Evolutionary conservation across 2,329 filamentous ascomycete species (phyloP).

Genomic region (Diaporthe velutina): DNA sequence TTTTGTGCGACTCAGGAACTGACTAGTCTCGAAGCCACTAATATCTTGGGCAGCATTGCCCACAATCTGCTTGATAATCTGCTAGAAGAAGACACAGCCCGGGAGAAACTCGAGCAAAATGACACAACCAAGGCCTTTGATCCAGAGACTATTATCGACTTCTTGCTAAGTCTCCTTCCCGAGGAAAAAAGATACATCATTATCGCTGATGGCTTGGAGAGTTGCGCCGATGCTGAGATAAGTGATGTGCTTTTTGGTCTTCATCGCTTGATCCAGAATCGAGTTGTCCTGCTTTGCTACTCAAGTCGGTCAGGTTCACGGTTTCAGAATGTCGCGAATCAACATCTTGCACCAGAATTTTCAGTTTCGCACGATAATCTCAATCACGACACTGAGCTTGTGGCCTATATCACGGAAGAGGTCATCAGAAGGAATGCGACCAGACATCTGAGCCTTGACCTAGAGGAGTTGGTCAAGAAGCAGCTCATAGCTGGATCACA

Average conservation of each 20-base stretch:
- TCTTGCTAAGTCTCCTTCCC: conserved; percentile 5
- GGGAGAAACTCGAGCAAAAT: background rate
- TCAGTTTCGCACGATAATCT: background rate
- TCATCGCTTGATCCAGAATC: background rate
- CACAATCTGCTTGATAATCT: conserved; percentile 8
- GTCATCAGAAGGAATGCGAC: background rate
- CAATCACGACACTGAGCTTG: background rate
- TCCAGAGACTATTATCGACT: conserved; percentile 1
- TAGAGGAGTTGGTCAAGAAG: background rate
- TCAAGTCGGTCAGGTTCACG: conserved; percentile 14
- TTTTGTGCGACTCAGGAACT: conserved; percentile 26
- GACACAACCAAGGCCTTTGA: background rate
- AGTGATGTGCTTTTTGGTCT: background rate
- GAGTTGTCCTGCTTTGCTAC: conserved; percentile 7
- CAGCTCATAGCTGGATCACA: background rate
- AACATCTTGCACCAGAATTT: background rate
- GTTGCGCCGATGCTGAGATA: background rate
- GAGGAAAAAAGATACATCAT: background rate
- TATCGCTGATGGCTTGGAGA: conserved; percentile 4
- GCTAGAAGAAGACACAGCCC: background rate
- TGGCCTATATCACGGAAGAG: conserved; percentile 9
- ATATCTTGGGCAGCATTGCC: conserved; percentile 23
- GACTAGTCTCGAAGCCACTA: background rate
- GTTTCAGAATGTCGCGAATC: background rate
- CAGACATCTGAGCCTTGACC: background rate